These are phyloP conservation scores for Pleurotus djamor DNA, from an alignment of 768 basidiomycete species.

Conservation along the genomic window DNA sequence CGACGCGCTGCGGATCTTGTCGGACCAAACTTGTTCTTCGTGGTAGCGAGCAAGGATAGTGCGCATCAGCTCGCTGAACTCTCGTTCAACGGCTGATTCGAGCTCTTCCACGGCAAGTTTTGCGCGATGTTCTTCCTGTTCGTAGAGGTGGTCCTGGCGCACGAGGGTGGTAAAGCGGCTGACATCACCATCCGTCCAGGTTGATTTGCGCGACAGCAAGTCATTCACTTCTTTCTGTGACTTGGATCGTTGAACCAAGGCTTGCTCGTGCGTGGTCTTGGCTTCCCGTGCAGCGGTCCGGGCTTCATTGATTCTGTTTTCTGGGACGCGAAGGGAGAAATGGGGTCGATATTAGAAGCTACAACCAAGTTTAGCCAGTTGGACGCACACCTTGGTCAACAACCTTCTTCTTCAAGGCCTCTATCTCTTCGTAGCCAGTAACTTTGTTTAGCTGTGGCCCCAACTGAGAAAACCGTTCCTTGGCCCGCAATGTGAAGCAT, in stretches of 20 bases:
- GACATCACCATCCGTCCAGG: conserved; percentile 92
- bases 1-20: conserved; percentile 94
- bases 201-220: conserved; percentile 88
- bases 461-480: conserved; percentile 65
- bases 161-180: conserved; percentile 86
- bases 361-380: background rate
- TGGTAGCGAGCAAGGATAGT: conserved; percentile 91
- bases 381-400: conserved; percentile 71
- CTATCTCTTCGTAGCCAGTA: conserved; percentile 92
- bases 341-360: conserved; percentile 9
- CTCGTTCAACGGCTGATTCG: conserved; percentile 82
- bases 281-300: conserved; percentile 68
- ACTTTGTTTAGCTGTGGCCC: conserved; percentile 81
- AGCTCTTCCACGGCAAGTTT: conserved; percentile 65
- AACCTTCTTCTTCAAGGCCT: conserved; percentile 74
- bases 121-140: conserved; percentile 72
- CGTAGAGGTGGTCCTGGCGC: conserved; percentile 83
- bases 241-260: conserved; percentile 75
- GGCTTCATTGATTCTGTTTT: conserved; percentile 66
- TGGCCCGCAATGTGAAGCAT: conserved; percentile 53
- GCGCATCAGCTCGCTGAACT: conserved; percentile 86
- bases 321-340: conserved; percentile 37
- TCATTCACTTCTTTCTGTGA: conserved; percentile 97
- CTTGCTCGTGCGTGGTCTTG: conserved; percentile 74
- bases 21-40: conserved; percentile 99